A percentile compares a stretch with the other conserved stretches of the same genome.
phyloP scores from a whole-genome alignment of 345 rosid species.

The Cardamine occulta region DNA sequence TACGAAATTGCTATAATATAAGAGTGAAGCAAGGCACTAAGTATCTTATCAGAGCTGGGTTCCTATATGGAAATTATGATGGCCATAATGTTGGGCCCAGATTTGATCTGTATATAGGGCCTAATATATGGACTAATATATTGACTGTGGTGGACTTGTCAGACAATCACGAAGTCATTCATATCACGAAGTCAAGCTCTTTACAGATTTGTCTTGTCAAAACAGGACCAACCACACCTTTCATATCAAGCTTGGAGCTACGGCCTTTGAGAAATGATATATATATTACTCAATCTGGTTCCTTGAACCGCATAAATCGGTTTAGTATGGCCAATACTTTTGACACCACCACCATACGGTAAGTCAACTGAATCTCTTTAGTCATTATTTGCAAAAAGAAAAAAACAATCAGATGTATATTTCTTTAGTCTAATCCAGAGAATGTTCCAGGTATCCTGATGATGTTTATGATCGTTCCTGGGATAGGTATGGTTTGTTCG shows the following conservation, averaged over 20 bases:
- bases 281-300: conserved; percentile 16
- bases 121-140: conserved; percentile 45
- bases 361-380: neutral
- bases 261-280: conserved; percentile 39
- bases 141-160: conserved; percentile 24
- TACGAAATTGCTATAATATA: conserved; percentile 41
- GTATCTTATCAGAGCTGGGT: conserved; percentile 41
- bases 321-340: neutral
- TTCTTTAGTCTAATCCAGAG: neutral
- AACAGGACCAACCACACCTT: conserved; percentile 43
- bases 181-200: conserved; percentile 28
- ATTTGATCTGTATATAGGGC: conserved; percentile 50
- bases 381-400: too few species aligned
- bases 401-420: neutral
- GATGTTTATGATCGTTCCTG: conserved; percentile 18
- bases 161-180: too few species aligned
- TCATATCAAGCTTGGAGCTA: conserved; percentile 51
- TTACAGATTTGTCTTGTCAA: conserved; percentile 53
- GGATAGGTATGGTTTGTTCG: too few species aligned
- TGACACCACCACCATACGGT: neutral
- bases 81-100: neutral
- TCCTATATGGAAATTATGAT: conserved; percentile 52
- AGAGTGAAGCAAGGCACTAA: conserved; percentile 13
- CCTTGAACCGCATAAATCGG: neutral
- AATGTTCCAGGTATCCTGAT: conserved; percentile 41